phyloP scores from a whole-genome alignment of 2,329 filamentous ascomycete genomes.

The Hypoxylon sp. region DNA sequence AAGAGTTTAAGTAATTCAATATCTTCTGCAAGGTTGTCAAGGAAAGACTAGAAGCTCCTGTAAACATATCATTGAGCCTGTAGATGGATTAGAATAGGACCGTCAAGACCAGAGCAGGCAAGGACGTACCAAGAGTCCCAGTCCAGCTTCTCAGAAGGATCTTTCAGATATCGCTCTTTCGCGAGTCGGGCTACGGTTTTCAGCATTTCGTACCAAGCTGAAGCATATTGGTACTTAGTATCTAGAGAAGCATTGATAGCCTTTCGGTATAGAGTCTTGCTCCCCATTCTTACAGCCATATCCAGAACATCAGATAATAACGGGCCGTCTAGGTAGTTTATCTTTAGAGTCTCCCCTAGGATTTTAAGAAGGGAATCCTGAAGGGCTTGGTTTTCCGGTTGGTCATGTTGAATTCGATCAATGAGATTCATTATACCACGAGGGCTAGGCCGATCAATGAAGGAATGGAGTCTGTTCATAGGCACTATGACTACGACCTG shows the following conservation, averaged over 20 bases:
- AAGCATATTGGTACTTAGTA: no score
- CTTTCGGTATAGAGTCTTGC: neutral
- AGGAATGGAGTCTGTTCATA: neutral
- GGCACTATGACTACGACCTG: conserved; percentile 37
- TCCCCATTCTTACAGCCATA: conserved; percentile 8
- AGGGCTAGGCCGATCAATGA: neutral
- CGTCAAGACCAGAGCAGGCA: neutral
- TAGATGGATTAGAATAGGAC: conserved; percentile 5
- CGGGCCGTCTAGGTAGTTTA: neutral
- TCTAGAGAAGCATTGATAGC: neutral
- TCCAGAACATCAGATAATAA: conserved; percentile 1
- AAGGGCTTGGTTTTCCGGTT: neutral
- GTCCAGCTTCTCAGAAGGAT: conserved; percentile 2
- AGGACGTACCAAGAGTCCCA: conserved; percentile 28
- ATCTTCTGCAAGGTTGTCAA: neutral
- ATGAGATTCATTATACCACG: neutral
- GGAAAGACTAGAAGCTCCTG: neutral
- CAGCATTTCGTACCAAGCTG: conserved; percentile 1
- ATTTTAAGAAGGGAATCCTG: neutral
- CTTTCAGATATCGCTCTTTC: conserved; percentile 6
- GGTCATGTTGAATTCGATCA: neutral
- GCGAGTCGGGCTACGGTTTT: conserved; percentile 5
- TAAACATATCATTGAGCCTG: conserved; percentile 20
- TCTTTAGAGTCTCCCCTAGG: neutral
- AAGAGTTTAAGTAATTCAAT: conserved; percentile 1